These are phyloP conservation scores for Rostrohypoxylon terebratum DNA, from an alignment of 495 filamentous ascomycete species.

Conservation along the genomic window DNA sequence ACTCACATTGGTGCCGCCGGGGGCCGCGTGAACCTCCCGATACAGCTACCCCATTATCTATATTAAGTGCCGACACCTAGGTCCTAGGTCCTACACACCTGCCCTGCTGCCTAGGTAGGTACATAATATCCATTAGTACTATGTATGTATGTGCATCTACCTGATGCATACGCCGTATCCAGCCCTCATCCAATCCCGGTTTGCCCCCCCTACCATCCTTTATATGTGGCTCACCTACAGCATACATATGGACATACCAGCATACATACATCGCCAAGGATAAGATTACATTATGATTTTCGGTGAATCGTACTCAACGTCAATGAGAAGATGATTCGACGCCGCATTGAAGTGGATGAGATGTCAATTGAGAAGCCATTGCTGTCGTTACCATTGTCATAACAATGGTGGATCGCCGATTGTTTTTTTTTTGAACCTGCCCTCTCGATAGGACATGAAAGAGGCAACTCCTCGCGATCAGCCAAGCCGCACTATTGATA, in stretches of 20 bases:
- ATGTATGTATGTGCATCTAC: not conserved
- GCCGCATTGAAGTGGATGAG: not conserved
- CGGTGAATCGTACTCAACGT: not conserved
- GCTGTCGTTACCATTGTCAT: not conserved
- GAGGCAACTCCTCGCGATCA: not conserved
- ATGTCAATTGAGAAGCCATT: not conserved
- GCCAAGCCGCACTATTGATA: not conserved
- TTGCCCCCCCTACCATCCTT: conserved; percentile 1
- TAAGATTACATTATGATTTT: not conserved
- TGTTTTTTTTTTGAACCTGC: no score
- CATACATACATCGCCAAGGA: not conserved
- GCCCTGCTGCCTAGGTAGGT: no score
- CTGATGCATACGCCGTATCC: conserved; percentile 20
- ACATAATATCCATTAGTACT: no score
- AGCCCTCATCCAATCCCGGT: not conserved
- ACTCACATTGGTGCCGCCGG: not conserved
- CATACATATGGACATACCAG: no score
- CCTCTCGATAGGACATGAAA: not conserved
- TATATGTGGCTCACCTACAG: not conserved
- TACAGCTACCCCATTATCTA: not conserved
- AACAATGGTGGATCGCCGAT: not conserved
- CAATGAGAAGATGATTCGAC: not conserved
- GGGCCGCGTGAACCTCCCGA: not conserved
- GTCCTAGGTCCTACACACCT: no score
- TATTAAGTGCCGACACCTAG: conserved; percentile 1